A percentile compares a stretch with the other conserved stretches of the same genome.
Evolutionary conservation across 1,139 yeast species (phyloP).

Genomic region (Scheffersomyces insectosa): DNA sequence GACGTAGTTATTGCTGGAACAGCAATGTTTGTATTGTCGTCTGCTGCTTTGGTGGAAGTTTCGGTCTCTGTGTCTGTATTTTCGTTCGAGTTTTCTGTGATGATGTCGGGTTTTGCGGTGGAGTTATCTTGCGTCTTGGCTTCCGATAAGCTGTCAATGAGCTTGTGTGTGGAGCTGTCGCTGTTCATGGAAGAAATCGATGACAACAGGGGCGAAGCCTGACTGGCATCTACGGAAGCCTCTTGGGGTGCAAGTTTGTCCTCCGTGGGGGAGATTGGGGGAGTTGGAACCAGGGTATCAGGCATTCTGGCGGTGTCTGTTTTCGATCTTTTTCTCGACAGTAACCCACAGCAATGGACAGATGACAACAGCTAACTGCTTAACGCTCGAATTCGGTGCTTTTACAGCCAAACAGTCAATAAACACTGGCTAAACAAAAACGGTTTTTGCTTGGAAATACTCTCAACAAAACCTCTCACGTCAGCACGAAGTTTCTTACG

Average conservation of each 20-base stretch:
- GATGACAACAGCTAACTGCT: no score
- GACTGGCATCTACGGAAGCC: no score
- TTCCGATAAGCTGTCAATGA: constrained; percentile 29
- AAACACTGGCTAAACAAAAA: no score
- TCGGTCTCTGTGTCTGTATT: constrained; percentile 2
- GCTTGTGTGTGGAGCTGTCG: constrained; percentile 31
- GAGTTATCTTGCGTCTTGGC: constrained; percentile 10
- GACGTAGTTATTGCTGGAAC: not conserved
- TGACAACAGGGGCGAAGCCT: constrained; percentile 17
- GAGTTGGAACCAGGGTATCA: not conserved
- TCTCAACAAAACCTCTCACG: no score
- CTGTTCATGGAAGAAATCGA: constrained; percentile 31
- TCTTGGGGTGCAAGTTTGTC: no score
- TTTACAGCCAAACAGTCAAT: no score
- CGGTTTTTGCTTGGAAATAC: no score
- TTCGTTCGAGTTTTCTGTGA: not conserved
- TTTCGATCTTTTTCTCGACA: no score
- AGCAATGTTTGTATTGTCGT: not conserved
- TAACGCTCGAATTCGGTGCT: no score
- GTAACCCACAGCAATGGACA: no score
- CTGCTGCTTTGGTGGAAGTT: not conserved
- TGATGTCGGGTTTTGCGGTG: not conserved
- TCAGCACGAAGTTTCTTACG: no score
- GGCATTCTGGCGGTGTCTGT: no score
- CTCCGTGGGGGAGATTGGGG: not conserved